Percentiles rank a stretch among this genome's conserved stretches.
These are phyloP conservation scores for Geotrichum macrosporum DNA, from an alignment of 1,139 yeast genomes.

Conservation along the genomic window DNA sequence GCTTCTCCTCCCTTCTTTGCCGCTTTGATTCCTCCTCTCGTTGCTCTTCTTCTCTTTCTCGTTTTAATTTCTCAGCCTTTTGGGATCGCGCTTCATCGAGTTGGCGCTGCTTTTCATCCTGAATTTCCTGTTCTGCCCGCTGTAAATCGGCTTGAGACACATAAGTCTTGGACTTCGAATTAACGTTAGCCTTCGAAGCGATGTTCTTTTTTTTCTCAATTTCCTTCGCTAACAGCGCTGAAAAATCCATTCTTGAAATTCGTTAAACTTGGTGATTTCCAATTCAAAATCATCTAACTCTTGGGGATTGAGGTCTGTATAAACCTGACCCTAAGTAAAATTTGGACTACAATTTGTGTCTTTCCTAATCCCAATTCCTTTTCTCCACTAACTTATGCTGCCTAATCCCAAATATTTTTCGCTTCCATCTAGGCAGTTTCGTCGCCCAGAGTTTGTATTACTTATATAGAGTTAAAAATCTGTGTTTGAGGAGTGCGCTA, in stretches of 20 bases:
- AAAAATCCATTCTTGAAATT: conserved; percentile 40
- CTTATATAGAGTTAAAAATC: not conserved
- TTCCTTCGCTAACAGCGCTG: conserved; percentile 34
- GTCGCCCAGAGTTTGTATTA: not conserved
- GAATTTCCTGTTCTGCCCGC: conserved; percentile 26
- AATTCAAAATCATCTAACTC: no score
- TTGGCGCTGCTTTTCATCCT: conserved; percentile 33
- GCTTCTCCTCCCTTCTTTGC: conserved; percentile 25
- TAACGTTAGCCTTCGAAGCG: conserved; percentile 9
- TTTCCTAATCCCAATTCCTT: no score
- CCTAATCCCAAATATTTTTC: no score
- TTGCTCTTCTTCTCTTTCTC: conserved; percentile 32
- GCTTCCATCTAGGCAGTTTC: not conserved
- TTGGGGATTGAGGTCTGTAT: no score
- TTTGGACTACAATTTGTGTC: no score
- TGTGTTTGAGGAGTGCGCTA: no score
- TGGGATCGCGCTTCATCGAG: conserved; percentile 31
- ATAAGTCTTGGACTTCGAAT: conserved; percentile 18
- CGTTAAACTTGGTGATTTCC: no score
- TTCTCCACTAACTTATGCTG: no score
- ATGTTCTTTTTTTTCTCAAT: conserved; percentile 34
- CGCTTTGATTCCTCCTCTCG: conserved; percentile 29
- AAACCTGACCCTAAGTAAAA: no score
- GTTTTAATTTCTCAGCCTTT: conserved; percentile 26
- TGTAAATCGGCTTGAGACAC: conserved; percentile 29